phyloP scores from a whole-genome alignment of 495 filamentous ascomycete species.

The Apiosordaria backusii region DNA sequence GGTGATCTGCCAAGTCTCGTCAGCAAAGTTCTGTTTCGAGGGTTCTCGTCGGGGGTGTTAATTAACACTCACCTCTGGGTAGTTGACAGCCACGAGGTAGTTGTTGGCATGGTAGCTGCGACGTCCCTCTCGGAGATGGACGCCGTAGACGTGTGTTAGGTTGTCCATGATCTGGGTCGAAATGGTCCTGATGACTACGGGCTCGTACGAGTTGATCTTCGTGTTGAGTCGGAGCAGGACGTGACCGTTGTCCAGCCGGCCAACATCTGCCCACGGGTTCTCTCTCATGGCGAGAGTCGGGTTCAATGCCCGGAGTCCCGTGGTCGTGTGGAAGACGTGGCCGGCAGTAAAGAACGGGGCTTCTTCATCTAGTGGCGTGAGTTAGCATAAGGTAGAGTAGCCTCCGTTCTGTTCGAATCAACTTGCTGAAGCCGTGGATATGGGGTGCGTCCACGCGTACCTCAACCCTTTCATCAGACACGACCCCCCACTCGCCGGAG shows the following conservation, averaged over 20 bases:
- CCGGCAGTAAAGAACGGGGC: background rate
- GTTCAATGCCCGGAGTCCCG: background rate
- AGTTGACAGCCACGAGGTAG: slow-evolving; percentile 4
- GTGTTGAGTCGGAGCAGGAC: background rate
- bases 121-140: slow-evolving; percentile 5
- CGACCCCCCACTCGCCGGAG: background rate
- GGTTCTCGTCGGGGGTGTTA: background rate
- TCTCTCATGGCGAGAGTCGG: background rate
- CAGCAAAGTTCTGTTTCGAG: background rate
- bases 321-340: slow-evolving; percentile 8
- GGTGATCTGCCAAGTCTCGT: too few relatives aligned
- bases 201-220: background rate
- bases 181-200: background rate
- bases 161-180: background rate
- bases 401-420: too few relatives aligned
- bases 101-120: slow-evolving; percentile 6
- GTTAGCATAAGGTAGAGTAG: too few relatives aligned
- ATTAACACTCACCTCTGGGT: slow-evolving; percentile 1
- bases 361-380: too few relatives aligned
- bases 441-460: background rate
- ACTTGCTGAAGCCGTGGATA: slow-evolving; percentile 1
- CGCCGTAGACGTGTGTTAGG: background rate
- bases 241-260: background rate
- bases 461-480: background rate
- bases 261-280: background rate